These are phyloP conservation scores for Acanthamoeba culbertsoni DNA, from an alignment of 208 protist species.

Conservation along the genomic window DNA sequence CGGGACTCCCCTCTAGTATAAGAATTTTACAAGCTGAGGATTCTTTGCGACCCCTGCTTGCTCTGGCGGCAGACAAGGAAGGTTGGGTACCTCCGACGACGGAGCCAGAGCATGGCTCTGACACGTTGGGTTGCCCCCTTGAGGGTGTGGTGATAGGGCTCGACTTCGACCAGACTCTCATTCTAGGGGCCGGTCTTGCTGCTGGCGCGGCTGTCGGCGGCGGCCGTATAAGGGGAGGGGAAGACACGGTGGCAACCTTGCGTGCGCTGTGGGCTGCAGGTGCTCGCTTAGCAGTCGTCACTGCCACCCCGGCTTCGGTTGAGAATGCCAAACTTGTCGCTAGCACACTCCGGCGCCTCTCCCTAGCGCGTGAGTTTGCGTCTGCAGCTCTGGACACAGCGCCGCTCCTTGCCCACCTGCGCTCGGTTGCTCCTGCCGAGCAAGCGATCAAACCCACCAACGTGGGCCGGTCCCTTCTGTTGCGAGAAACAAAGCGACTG, in stretches of 20 bases:
- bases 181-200: neutral
- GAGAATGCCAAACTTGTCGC: neutral
- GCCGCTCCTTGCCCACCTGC: neutral
- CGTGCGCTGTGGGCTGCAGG: neutral
- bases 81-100: neutral
- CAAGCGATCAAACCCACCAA: neutral
- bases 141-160: neutral
- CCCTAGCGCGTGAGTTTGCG: neutral
- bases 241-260: neutral
- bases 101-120: neutral
- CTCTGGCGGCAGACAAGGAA: neutral
- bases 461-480: too few species aligned
- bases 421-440: neutral
- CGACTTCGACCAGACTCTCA: constrained; percentile 19
- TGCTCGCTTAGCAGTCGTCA: neutral
- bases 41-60: neutral
- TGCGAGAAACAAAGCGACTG: too few species aligned
- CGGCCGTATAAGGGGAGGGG: neutral
- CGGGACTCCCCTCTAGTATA: neutral
- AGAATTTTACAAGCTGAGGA: neutral
- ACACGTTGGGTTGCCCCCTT: neutral
- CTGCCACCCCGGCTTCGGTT: neutral
- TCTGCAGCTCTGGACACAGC: neutral
- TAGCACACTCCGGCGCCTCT: neutral
- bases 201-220: neutral